Base-by-base conservation (phyloP, 2,329 filamentous ascomycete genomes). In the Hypoxylon sp. region DNA sequence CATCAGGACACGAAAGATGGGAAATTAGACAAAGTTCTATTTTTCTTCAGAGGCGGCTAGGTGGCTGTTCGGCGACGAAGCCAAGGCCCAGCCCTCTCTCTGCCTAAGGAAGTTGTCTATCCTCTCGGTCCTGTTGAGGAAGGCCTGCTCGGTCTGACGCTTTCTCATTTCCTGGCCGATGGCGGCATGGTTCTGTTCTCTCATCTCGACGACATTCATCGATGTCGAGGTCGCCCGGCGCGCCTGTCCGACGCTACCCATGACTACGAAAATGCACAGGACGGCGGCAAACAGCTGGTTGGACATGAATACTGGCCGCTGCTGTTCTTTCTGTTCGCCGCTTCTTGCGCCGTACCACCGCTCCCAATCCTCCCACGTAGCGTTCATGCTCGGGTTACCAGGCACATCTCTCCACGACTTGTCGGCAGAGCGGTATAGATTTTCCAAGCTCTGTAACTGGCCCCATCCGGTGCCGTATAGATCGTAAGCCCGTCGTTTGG, bases 341-440 rank as follows among this genome's bases (percentile, higher is more conserved):
- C 80, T 73, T 70, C 79, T 74, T 73, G 80, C 73, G 27, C 85
- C 79, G 67, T 90, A 83, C 88, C 89, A 96, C 40, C 82, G 82
- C 77, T 97, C 91, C 93, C 93, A 97, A 73, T 99, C 95, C 73
- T 99, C 95, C 95, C 95, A 99, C 0, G 95, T 98, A 0, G 92
- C 95, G 73, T 98, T 98, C 66, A 77, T 76, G 47, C 81, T 81
- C 10, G 83, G 73, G 51, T 75, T 82, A 20, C 78, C 79, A 0
- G 79, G 77, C 27, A 72, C 71, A 11, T 76, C 67, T 29, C 82
- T 78, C 83, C 83, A 87, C 3, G 74, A 69, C 20, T 70, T 73
- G 60, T 85, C 78, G 13, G 75, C 73, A 2, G 73, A 63, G 33
- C 80, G 75, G 49, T 72, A 72, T 2, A 59, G 37, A n/a, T 70